These are phyloP conservation scores for Metschnikowia dekortorum DNA, from an alignment of 805 yeast genomes.

Conservation along the genomic window DNA sequence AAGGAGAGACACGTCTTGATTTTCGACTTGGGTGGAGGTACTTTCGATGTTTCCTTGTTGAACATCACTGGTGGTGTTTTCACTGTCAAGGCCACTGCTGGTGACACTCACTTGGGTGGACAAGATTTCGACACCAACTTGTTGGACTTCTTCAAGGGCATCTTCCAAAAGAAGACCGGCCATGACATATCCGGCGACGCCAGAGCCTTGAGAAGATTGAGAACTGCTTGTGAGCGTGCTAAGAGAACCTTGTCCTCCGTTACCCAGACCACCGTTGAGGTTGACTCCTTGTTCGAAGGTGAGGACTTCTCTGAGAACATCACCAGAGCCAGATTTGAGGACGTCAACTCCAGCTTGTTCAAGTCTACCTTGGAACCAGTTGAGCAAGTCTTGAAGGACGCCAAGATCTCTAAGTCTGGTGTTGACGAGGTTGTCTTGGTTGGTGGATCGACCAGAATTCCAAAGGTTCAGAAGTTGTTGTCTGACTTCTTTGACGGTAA, in stretches of 20 bases:
- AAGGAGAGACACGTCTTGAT: constrained; percentile 70
- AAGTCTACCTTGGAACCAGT: constrained; percentile 95
- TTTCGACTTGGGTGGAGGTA: constrained; percentile 97
- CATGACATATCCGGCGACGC: constrained; percentile 43
- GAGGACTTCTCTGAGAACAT: constrained; percentile 92
- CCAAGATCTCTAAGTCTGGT: constrained; percentile 81
- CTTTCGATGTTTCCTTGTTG: constrained; percentile 91
- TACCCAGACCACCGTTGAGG: constrained; percentile 93
- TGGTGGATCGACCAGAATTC: constrained; percentile 99
- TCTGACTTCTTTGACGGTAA: constrained; percentile 90
- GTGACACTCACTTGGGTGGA: constrained; percentile 52
- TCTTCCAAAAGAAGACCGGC: constrained; percentile 46
- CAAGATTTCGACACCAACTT: constrained; percentile 50
- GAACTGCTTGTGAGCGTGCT: constrained; percentile 98
- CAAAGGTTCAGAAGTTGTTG: constrained; percentile 91
- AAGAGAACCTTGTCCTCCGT: constrained; percentile 94
- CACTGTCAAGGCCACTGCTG: constrained; percentile 87
- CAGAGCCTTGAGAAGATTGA: constrained; percentile 64
- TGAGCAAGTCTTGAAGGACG: constrained; percentile 90
- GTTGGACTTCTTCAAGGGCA: constrained; percentile 44
- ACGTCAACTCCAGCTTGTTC: constrained; percentile 87
- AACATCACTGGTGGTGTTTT: constrained; percentile 94
- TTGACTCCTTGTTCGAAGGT: constrained; percentile 92
- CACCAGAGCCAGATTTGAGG: constrained; percentile 97
- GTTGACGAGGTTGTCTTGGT: constrained; percentile 93